Percentiles rank a stretch among this genome's conserved stretches.
Evolutionary conservation across 176 grass and related monocot species (phyloP).

Genomic region (Olyra latifolia): DNA sequence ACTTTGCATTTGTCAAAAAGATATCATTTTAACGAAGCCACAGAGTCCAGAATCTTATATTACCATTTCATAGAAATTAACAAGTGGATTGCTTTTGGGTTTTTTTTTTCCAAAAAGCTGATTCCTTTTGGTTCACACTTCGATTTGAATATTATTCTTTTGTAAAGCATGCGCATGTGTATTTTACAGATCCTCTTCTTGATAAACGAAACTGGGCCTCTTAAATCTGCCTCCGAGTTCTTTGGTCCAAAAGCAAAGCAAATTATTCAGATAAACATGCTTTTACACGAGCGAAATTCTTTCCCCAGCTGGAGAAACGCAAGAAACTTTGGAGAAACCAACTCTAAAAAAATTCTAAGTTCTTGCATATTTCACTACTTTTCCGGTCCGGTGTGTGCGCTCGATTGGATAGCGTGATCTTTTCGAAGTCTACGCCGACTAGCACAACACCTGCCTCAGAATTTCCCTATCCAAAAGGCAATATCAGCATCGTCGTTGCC

Average conservation of each 20-base stretch:
- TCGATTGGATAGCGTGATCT: slow-evolving; percentile 9
- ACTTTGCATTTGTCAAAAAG: too few relatives aligned
- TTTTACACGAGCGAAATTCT: background rate
- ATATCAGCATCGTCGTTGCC: background rate
- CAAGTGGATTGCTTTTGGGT: background rate
- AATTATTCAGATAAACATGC: background rate
- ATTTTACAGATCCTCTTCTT: background rate
- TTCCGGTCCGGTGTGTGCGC: background rate
- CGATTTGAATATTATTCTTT: background rate
- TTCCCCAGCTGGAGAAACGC: background rate
- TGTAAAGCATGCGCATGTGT: background rate
- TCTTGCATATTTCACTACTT: too few relatives aligned
- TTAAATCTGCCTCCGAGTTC: background rate
- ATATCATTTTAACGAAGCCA: too few relatives aligned
- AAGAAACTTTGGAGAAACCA: background rate
- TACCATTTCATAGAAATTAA: background rate
- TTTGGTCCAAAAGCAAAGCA: background rate
- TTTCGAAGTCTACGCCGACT: slow-evolving; percentile 9
- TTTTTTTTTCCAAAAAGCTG: too few relatives aligned
- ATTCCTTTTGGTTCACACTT: background rate
- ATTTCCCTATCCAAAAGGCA: background rate
- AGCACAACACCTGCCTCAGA: background rate
- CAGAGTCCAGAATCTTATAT: too few relatives aligned
- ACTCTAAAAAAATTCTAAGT: too few relatives aligned
- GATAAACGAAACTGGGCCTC: background rate